Base-by-base conservation (phyloP, 306 rosid genomes). In the Notholithocarpus densiflorus region DNA sequence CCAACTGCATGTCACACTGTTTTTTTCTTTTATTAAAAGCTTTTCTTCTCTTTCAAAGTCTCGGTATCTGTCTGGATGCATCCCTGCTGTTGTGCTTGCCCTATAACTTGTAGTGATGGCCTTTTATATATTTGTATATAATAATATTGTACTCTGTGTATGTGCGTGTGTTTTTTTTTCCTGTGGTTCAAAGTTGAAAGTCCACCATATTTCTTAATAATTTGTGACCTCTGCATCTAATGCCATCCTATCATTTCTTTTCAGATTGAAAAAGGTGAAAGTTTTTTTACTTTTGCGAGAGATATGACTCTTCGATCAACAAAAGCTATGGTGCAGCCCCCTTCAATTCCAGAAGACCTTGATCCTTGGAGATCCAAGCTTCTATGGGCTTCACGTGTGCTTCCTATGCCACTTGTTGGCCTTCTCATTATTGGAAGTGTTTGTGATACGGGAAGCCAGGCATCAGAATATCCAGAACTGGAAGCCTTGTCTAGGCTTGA, bases 341-440 rank as follows among this genome's bases (percentile, higher is more conserved):
- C 84, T 81, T 77, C 92, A 43, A 71, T 84, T 73, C 86, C 89
- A 1, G 96, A 90, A 80, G 97, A 90, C 87, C 98, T 93, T 86
- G 98, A 80, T 71, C 92, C 98, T 20, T 88, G 83, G 94, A 90
- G 94, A 83, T 90, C 98, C 43, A 95, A 93, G 85, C 98, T 95
- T 85, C 82, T 89, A 68, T 91, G 98, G 98, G 98, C 98, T 19
- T 90, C 98, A 14, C 95, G 94, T 48, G 92, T 91, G 66, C 98
- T 95, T 83, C 98, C 98, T 24, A 95, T 95, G 98, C 98, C 98
- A 18, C 96, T 95, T 13, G 90, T 95, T 54, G 98, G 98, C 76
- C 94, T 92, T 64, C 83, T 95, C 62, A 86, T 95, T 64, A 95
- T 95, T 56, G 95, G 89, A 57, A 69, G 93, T 51, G 86, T 95